phyloP scores from a whole-genome alignment of 2,329 filamentous ascomycete genomes.

The Fusarium longipes region DNA sequence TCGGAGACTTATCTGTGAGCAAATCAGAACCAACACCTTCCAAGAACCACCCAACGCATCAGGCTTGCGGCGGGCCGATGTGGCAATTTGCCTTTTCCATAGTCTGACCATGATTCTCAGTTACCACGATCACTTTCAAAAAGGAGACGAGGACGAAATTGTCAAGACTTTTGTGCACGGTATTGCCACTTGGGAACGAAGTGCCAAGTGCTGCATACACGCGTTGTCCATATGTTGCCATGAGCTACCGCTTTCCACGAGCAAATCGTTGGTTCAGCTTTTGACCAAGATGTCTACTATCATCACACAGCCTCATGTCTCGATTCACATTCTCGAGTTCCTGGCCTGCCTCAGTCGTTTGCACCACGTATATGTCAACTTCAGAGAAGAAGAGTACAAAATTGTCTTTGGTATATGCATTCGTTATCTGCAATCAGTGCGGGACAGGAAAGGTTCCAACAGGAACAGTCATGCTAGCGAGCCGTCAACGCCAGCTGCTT shows the following conservation, averaged over 20 bases:
- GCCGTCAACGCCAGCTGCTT: constrained; percentile 47
- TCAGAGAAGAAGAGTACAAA: constrained; percentile 90
- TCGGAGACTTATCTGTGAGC: constrained; percentile 81
- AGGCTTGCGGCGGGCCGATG: constrained; percentile 85
- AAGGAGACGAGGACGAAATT: constrained; percentile 88
- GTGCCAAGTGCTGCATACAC: constrained; percentile 93
- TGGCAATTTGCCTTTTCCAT: constrained; percentile 89
- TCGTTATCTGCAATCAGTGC: constrained; percentile 88
- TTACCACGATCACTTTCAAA: constrained; percentile 87
- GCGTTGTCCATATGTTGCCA: constrained; percentile 95
- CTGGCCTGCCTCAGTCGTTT: constrained; percentile 88
- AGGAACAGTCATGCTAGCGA: constrained; percentile 61
- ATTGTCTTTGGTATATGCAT: constrained; percentile 96
- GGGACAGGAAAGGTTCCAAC: constrained; percentile 69
- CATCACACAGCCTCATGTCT: constrained; percentile 91
- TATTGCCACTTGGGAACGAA: constrained; percentile 84
- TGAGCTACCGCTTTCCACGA: constrained; percentile 87
- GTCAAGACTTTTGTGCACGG: constrained; percentile 88
- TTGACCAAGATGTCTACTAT: constrained; percentile 95
- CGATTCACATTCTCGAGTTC: constrained; percentile 96
- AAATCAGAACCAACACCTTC: constrained; percentile 80
- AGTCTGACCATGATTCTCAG: constrained; percentile 88
- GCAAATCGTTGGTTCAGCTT: constrained; percentile 85
- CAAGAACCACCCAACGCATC: constrained; percentile 83
- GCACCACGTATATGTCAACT: constrained; percentile 86